Conservation (phyloP, 2,329 filamentous ascomycete species). For the Colletotrichum higginsianum region DNA sequence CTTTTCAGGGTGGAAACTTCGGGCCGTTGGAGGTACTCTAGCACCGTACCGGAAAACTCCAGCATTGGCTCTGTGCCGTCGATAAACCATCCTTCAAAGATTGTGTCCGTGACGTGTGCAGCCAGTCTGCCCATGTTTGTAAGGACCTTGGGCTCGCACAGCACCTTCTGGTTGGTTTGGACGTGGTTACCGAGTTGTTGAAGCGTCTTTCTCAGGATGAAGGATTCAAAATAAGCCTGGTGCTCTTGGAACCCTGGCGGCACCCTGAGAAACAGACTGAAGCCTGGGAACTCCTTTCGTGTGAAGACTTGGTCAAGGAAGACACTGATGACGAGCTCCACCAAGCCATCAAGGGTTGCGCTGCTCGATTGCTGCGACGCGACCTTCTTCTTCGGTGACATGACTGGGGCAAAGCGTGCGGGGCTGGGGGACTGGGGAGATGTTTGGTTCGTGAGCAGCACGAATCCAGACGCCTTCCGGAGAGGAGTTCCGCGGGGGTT, state of each 20-base stretch:
- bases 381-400: constrained; percentile 71
- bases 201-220: constrained; percentile 83
- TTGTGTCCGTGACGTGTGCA: constrained; percentile 86
- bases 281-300: constrained; percentile 91
- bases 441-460: constrained; percentile 83
- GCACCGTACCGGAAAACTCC: constrained; percentile 86
- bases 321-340: constrained; percentile 83
- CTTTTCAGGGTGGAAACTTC: constrained; percentile 87
- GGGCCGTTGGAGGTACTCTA: constrained; percentile 91
- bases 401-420: constrained; percentile 74
- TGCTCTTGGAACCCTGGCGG: constrained; percentile 95
- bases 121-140: constrained; percentile 89
- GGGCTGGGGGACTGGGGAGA: constrained; percentile 70
- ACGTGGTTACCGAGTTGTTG: constrained; percentile 79
- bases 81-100: constrained; percentile 97
- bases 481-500: constrained; percentile 74
- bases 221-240: constrained; percentile 95
- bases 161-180: constrained; percentile 77
- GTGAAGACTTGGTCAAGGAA: constrained; percentile 89
- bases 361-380: constrained; percentile 71
- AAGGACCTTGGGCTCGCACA: constrained; percentile 86
- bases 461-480: constrained; percentile 89
- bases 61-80: constrained; percentile 87
- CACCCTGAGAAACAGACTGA: constrained; percentile 87
- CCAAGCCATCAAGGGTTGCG: constrained; percentile 80